Conservation (phyloP, 345 rosid genomes). For the Abelmoschus esculentus region DNA sequence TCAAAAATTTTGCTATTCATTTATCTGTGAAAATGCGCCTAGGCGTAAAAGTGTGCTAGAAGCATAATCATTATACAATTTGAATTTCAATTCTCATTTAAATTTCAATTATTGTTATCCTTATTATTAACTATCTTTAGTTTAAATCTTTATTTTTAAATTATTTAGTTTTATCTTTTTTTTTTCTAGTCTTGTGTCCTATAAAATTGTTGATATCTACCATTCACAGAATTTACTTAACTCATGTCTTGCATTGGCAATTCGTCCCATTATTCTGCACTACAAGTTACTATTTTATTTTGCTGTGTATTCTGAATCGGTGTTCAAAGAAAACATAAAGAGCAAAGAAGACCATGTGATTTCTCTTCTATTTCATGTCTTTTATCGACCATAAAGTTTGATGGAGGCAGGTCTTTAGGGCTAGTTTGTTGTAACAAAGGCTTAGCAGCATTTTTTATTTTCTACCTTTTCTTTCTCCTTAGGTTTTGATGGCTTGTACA, state of each 20-base stretch:
- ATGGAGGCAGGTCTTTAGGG: neutral
- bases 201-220: neutral
- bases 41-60: neutral
- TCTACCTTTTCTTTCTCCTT: neutral
- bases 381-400: neutral
- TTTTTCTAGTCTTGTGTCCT: slow-evolving; percentile 1
- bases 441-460: neutral
- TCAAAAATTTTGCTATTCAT: neutral
- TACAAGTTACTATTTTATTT: neutral
- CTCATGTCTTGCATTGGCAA: neutral
- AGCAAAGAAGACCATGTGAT: neutral
- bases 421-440: neutral
- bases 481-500: neutral
- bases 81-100: too few relatives aligned
- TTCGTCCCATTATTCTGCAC: neutral
- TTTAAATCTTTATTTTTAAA: too few relatives aligned
- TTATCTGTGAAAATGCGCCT: neutral
- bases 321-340: neutral
- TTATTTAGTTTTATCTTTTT: neutral
- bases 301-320: neutral
- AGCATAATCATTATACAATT: too few relatives aligned
- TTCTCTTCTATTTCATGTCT: neutral
- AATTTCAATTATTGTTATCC: too few relatives aligned
- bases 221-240: neutral
- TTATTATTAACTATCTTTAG: too few relatives aligned